Evolutionary conservation across 768 basidiomycete species (phyloP).

Genomic region (Mycena filopes): DNA sequence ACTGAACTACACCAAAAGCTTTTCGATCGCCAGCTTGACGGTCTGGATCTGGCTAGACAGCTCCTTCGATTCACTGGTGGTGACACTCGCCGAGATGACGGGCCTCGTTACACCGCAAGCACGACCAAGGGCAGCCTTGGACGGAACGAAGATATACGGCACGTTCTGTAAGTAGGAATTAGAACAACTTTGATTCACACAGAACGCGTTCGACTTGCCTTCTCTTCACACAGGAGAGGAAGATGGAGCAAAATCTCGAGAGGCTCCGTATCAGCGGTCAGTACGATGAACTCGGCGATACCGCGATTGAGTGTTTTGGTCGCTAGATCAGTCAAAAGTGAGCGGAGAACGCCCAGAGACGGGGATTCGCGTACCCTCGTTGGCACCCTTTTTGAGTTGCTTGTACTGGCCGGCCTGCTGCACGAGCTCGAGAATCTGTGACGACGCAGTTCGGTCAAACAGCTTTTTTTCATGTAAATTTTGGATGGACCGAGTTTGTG

Average conservation of each 20-base stretch:
- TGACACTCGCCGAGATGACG: constrained; percentile 95
- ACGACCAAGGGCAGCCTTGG: constrained; percentile 94
- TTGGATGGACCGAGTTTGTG: constrained; percentile 82
- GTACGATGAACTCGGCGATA: constrained; percentile 96
- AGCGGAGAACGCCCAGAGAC: background rate
- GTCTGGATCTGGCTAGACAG: constrained; percentile 88
- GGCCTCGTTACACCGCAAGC: constrained; percentile 96
- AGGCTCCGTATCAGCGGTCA: constrained; percentile 97
- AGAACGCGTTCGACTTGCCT: constrained; percentile 59
- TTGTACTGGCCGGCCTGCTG: constrained; percentile 98
- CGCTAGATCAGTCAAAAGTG: constrained; percentile 55
- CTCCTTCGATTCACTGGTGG: constrained; percentile 95
- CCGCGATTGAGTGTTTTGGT: constrained; percentile 99
- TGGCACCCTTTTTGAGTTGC: constrained; percentile 98
- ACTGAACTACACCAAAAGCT: constrained; percentile 56
- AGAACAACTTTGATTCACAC: background rate
- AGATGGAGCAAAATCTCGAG: constrained; percentile 98
- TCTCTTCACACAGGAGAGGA: constrained; percentile 97
- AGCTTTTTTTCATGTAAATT: background rate
- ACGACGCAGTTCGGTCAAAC: constrained; percentile 7
- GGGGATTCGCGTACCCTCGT: constrained; percentile 79
- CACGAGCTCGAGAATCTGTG: constrained; percentile 94
- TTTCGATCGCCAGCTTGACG: constrained; percentile 87
- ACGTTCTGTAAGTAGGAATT: constrained; percentile 76
- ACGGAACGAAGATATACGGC: constrained; percentile 94